Evolutionary conservation across 768 basidiomycete species (phyloP).

Genomic region (Suillus americanus): DNA sequence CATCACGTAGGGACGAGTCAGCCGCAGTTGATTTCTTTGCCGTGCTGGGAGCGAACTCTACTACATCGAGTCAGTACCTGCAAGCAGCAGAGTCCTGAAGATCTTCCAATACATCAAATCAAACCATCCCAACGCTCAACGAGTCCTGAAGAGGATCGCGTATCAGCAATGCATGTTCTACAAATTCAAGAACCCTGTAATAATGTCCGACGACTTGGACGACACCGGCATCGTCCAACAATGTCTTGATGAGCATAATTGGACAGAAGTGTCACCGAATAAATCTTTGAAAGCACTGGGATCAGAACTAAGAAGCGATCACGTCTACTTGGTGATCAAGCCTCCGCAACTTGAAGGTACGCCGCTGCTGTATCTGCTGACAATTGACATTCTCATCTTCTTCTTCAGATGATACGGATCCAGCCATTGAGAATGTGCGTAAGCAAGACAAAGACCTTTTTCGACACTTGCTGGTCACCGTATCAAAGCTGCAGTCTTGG

Average conservation of each 20-base stretch:
- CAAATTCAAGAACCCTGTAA: background rate
- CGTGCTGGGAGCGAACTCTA: background rate
- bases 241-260: background rate
- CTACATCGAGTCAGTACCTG: background rate
- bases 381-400: background rate
- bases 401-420: background rate
- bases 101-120: background rate
- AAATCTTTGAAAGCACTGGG: background rate
- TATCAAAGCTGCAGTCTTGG: background rate
- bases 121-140: background rate
- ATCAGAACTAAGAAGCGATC: too few relatives aligned
- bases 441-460: background rate
- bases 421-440: background rate
- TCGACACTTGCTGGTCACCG: background rate
- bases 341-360: background rate
- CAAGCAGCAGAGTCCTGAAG: background rate
- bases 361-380: background rate
- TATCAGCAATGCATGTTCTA: background rate
- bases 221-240: background rate
- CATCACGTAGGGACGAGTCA: background rate
- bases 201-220: background rate
- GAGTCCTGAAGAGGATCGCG: background rate
- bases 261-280: background rate
- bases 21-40: background rate
- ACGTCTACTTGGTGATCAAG: constrained; percentile 1